phyloP scores from a whole-genome alignment of 2,329 filamentous ascomycete genomes.

The Alternaria angustiovoidea region DNA sequence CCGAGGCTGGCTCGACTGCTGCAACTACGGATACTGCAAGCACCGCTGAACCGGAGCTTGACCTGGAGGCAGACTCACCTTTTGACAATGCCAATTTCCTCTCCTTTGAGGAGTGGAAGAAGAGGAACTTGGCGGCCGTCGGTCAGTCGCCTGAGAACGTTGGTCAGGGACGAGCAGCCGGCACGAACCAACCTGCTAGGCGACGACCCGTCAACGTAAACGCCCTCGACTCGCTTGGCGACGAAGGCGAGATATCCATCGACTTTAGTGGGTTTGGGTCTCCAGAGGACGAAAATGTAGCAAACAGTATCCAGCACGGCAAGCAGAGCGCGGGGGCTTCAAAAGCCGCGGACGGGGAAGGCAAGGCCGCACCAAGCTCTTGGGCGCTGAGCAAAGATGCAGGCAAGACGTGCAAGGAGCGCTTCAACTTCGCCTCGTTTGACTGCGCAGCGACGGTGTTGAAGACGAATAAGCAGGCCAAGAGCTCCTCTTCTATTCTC shows the following conservation, averaged over 20 bases:
- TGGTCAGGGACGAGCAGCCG: constrained; percentile 63
- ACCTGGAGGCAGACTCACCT: constrained; percentile 69
- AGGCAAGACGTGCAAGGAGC: constrained; percentile 95
- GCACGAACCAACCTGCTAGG: constrained; percentile 54
- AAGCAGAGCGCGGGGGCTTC: constrained; percentile 24
- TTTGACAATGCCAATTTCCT: constrained; percentile 84
- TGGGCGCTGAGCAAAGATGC: constrained; percentile 81
- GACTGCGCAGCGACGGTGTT: constrained; percentile 93
- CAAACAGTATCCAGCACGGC: constrained; percentile 25
- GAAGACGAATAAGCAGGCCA: constrained; percentile 86
- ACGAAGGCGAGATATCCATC: constrained; percentile 85
- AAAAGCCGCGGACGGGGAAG: constrained; percentile 31
- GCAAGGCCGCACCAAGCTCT: constrained; percentile 42
- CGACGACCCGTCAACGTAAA: constrained; percentile 66
- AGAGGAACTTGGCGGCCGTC: constrained; percentile 84
- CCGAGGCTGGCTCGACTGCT: constrained; percentile 1
- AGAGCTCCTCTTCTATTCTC: constrained; percentile 86
- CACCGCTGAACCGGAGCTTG: constrained; percentile 53
- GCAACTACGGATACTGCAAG: constrained; percentile 17
- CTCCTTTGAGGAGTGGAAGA: constrained; percentile 99
- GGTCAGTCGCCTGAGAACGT: constrained; percentile 78
- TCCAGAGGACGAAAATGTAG: constrained; percentile 34
- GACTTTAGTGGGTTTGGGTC: constrained; percentile 71
- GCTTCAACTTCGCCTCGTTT: constrained; percentile 97
- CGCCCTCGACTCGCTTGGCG: constrained; percentile 80